Percentiles rank a stretch among this genome's conserved stretches.
These are phyloP conservation scores for Bryoerythrophyllum caledonicum DNA, from an alignment of 225 moss, liverwort and hornwort genomes.

Conservation along the genomic window DNA sequence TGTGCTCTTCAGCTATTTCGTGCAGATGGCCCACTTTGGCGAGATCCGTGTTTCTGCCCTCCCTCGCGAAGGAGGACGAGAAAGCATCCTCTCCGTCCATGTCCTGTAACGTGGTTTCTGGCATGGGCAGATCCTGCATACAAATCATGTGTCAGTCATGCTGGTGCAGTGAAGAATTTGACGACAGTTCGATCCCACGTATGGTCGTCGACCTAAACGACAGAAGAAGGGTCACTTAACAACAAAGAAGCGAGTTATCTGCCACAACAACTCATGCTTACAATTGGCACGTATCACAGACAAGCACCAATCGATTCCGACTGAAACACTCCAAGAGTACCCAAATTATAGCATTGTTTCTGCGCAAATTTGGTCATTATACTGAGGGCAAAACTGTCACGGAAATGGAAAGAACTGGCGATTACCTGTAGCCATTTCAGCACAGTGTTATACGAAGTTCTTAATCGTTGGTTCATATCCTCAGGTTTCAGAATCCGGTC, in stretches of 20 bases:
- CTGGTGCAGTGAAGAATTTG: neutral
- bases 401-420: neutral
- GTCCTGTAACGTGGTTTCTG: slow-evolving; percentile 26
- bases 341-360: neutral
- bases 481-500: slow-evolving; percentile 48
- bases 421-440: slow-evolving; percentile 48
- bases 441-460: slow-evolving; percentile 35
- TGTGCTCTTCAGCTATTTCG: slow-evolving; percentile 45
- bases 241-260: neutral
- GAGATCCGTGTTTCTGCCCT: neutral
- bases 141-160: neutral
- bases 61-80: neutral
- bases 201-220: neutral
- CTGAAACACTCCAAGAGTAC: neutral
- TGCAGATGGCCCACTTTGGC: slow-evolving; percentile 38
- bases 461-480: slow-evolving; percentile 40
- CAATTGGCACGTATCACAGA: neutral
- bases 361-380: neutral
- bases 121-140: slow-evolving; percentile 34
- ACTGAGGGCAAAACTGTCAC: neutral
- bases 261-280: neutral
- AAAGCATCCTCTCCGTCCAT: slow-evolving; percentile 4
- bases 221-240: neutral
- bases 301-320: neutral
- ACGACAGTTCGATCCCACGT: neutral